These are phyloP conservation scores for Phytophthora lateralis DNA, from an alignment of 352 stramenopile genomes.

Conservation along the genomic window DNA sequence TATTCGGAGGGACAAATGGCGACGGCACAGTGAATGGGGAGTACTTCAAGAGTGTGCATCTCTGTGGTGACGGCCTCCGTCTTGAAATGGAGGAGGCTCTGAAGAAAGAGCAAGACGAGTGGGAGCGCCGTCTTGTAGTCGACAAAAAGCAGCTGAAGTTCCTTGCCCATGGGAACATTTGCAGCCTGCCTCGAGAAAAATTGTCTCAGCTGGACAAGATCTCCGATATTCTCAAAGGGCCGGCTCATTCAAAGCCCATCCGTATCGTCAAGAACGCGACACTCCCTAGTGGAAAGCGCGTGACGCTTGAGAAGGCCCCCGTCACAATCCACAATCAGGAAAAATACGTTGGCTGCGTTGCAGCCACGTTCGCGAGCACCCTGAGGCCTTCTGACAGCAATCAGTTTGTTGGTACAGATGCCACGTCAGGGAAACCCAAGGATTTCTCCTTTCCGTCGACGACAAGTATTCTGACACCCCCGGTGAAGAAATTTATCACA, in stretches of 20 bases:
- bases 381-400: slow-evolving; percentile 43
- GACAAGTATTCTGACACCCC: slow-evolving; percentile 58
- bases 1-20: slow-evolving; percentile 87
- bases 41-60: slow-evolving; percentile 88
- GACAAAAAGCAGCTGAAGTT: slow-evolving; percentile 88
- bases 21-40: slow-evolving; percentile 67
- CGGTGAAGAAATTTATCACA: slow-evolving; percentile 65
- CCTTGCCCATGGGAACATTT: slow-evolving; percentile 85
- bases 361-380: slow-evolving; percentile 55
- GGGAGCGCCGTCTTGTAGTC: slow-evolving; percentile 86
- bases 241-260: slow-evolving; percentile 63
- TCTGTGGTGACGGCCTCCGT: slow-evolving; percentile 80
- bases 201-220: slow-evolving; percentile 81
- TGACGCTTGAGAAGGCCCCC: slow-evolving; percentile 60
- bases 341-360: slow-evolving; percentile 56
- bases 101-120: slow-evolving; percentile 67
- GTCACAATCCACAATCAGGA: slow-evolving; percentile 78
- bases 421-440: slow-evolving; percentile 39
- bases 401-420: slow-evolving; percentile 46
- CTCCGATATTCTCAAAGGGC: slow-evolving; percentile 67
- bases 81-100: slow-evolving; percentile 78
- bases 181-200: slow-evolving; percentile 54
- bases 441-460: slow-evolving; percentile 72
- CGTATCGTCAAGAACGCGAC: slow-evolving; percentile 81
- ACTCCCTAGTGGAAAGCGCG: slow-evolving; percentile 75